Conservation (phyloP, 148 eudicot species). For the Rhododendron griersonianum region DNA sequence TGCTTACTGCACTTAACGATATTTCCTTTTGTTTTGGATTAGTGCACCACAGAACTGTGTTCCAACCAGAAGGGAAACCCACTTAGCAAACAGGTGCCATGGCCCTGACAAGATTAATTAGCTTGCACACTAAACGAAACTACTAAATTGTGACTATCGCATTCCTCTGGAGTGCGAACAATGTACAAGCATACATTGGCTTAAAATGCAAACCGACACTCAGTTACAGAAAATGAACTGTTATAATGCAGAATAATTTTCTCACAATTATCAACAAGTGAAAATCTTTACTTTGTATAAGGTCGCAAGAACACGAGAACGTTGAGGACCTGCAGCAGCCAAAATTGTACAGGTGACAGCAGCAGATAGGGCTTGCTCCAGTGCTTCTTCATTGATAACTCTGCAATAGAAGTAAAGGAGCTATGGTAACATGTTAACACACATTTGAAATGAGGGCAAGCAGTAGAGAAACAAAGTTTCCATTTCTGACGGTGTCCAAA, state of each 20-base stretch:
- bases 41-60: not conserved
- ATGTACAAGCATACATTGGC: not conserved
- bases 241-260: not conserved
- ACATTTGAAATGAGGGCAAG: slow-evolving; percentile 1
- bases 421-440: not conserved
- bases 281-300: slow-evolving; percentile 67
- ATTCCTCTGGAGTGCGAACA: not conserved
- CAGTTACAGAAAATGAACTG: not conserved
- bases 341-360: slow-evolving; percentile 96
- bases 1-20: not conserved
- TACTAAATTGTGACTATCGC: not conserved
- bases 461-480: not conserved
- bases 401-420: slow-evolving; percentile 15
- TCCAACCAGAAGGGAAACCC: not conserved
- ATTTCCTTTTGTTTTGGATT: not conserved
- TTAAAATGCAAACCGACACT: not conserved
- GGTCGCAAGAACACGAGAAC: slow-evolving; percentile 96
- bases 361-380: slow-evolving; percentile 93
- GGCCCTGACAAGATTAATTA: not conserved
- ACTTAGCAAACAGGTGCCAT: not conserved
- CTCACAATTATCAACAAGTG: not conserved
- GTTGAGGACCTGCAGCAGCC: slow-evolving; percentile 99
- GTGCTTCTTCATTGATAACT: slow-evolving; percentile 80
- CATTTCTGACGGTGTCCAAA: not conserved
- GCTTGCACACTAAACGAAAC: not conserved